phyloP scores from a whole-genome alignment of 768 basidiomycete species.

The Phaffia australis region DNA sequence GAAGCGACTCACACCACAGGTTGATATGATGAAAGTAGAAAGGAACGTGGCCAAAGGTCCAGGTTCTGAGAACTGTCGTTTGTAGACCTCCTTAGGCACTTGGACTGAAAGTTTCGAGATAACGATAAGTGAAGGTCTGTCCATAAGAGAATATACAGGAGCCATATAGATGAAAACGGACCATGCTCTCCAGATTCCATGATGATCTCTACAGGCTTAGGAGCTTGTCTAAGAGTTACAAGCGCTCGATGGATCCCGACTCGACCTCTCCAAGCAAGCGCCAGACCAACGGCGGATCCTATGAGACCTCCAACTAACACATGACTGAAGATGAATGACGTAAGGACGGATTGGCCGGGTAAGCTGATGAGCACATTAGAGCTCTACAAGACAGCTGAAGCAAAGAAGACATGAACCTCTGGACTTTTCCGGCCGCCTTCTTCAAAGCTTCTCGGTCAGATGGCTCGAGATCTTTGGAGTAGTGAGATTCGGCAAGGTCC shows the following conservation, averaged over 20 bases:
- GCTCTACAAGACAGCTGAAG: too few species aligned
- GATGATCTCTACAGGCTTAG: conserved; percentile 2
- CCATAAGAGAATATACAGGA: too few species aligned
- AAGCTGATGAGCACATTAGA: neutral
- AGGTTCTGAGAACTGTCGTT: neutral
- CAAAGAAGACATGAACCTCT: neutral
- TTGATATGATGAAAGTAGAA: neutral
- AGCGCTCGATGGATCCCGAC: neutral
- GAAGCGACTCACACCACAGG: neutral
- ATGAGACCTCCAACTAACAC: neutral
- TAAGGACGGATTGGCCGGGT: too few species aligned
- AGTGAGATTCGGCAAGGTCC: conserved; percentile 2
- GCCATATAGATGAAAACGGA: too few species aligned
- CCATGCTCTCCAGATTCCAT: conserved; percentile 7
- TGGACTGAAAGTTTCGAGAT: neutral
- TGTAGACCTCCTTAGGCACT: neutral
- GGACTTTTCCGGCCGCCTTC: conserved; percentile 2
- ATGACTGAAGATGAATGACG: neutral
- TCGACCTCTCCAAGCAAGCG: neutral
- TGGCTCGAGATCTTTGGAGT: conserved; percentile 1
- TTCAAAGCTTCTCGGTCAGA: conserved; percentile 6
- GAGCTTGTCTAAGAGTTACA: neutral
- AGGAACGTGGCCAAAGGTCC: neutral
- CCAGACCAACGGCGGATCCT: neutral
- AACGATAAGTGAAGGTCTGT: too few species aligned